Evolutionary conservation across 805 yeast species (phyloP).

Genomic region (Wickerhamiella musiphila): DNA sequence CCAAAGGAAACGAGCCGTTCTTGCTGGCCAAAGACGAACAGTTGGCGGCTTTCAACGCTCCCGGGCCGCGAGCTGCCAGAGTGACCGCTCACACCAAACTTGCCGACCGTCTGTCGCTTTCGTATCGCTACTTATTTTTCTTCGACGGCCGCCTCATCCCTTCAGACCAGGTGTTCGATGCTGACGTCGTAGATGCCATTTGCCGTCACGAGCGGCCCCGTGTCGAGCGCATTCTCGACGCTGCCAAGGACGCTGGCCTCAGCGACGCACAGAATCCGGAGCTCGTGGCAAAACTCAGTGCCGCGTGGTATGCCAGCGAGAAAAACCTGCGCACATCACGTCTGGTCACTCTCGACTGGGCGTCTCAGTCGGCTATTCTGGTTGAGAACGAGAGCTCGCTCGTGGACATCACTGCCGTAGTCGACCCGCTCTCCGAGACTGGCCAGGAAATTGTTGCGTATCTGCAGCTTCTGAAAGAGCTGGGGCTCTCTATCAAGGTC

Average conservation of each 20-base stretch:
- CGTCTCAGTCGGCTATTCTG: neutral
- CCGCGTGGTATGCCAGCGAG: conserved; percentile 1
- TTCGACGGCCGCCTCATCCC: conserved; percentile 11
- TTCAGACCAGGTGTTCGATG: neutral
- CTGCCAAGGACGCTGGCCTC: neutral
- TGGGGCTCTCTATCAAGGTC: conserved; percentile 31
- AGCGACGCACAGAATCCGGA: neutral
- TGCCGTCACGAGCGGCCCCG: conserved; percentile 10
- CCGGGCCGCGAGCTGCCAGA: too few species aligned
- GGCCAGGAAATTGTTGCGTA: conserved; percentile 47
- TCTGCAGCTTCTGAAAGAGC: conserved; percentile 15
- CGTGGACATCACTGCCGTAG: conserved; percentile 39
- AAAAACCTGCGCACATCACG: neutral
- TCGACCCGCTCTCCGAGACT: conserved; percentile 57
- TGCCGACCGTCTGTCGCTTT: neutral
- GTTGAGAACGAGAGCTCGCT: conserved; percentile 18
- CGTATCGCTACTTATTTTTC: too few species aligned
- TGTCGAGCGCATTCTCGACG: conserved; percentile 4
- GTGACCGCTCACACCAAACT: neutral
- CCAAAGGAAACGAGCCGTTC: neutral
- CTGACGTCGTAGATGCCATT: conserved; percentile 3
- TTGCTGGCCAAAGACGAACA: neutral
- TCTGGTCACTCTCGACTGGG: neutral
- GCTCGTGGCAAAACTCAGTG: neutral
- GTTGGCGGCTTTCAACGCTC: too few species aligned